Evolutionary conservation across 495 filamentous ascomycete genomes (phyloP), one percentile per base, ranked within the genome.

Genomic region (Podospora pseudopauciseta): DNA sequence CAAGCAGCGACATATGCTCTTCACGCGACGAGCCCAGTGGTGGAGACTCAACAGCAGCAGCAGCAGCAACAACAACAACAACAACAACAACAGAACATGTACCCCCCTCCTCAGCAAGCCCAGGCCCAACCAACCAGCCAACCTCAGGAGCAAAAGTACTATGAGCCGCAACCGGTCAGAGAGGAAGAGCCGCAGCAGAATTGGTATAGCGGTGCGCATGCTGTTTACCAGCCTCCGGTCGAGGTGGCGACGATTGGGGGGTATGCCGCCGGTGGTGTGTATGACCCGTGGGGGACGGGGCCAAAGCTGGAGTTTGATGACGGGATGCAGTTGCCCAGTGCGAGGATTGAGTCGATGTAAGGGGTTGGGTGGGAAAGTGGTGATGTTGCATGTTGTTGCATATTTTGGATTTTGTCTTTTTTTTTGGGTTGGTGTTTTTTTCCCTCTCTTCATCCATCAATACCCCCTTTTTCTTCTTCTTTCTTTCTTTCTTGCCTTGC

Each of bases 261-360:
- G 26, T 83, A 75, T 67, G 69, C 73, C 20, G 59, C 78, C 11
- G 73, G 72, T 27, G 71, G 70, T 23, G 71, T 76, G 15, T 77
- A 78, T 63, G 77, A 78, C 20, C 69, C 74, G 1, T 84, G 82
- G 82, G 72, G 60, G 9, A 6, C 30, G 30, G 32, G 4, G 18
- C 71, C 74, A 27, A 85, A 84, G 72, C 68, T 78, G 34, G 83
- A 84, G 60, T 82, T 76, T 60, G 82, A 81, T 7, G 82, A 84
- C 60, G 72, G 77, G 9, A 73, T 82, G 71, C 80, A 82, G 65
- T 74, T 85, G 75, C 83, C 83, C 11, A 83, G 81, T 70, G 76
- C 73, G 4, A 75, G 83, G 39, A 79, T 85, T 60, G 78, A 81
- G 65, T 78, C 72, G 56, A 77, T 85, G 74, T 83, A 73, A 76